Evolutionary conservation across 2,329 filamentous ascomycete genomes (phyloP), one percentile per base, ranked within the genome.

Genomic region (Nannizziopsis arthrosporioides): DNA sequence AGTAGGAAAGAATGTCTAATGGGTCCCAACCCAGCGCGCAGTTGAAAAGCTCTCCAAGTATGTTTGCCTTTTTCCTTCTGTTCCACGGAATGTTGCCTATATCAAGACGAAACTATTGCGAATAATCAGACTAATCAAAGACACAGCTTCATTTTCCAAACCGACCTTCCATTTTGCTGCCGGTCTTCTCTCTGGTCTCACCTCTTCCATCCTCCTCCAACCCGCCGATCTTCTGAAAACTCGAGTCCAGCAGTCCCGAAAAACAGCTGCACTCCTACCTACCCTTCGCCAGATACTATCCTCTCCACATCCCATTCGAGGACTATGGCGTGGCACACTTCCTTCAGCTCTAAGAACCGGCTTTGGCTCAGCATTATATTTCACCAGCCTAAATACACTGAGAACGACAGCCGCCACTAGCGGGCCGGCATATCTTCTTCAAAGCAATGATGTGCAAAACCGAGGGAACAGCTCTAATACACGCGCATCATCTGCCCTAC

Each of bases 201-300:
- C 86, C 55, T 92, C 88, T 45, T 89, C 92, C 48, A 81, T 94
- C 51, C 80, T 96, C 48, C 78, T 98, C 12, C 92, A 98, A 67
- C 92, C 92, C 19, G 84, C 92, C 60, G 92, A 98, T 68, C 81
- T 98, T 3, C 80, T 98, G 63, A 98, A 98, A 68, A 98, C 92
- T 27, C 83, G 92, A 41, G 82, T 96, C 36, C 92, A 98, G 64
- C 92, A 96, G 66, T 86, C 85, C 31, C 80, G 80, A 42, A 54
- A 67, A 51, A 75, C 77, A 38, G 76, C 78, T 55, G 80, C 86
- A 2, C 77, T 96, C 49, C 66, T 78, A 46, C 70, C 73, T 18
- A 84, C 84, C 14, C 71, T 94, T 51, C 78, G 78, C 58, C 71
- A 79, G 31, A 86, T 94, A 61, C 76, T 83, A 54, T 69, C 71